Conservation (phyloP, 306 rosid genomes). For the Hippophae rhamnoides region DNA sequence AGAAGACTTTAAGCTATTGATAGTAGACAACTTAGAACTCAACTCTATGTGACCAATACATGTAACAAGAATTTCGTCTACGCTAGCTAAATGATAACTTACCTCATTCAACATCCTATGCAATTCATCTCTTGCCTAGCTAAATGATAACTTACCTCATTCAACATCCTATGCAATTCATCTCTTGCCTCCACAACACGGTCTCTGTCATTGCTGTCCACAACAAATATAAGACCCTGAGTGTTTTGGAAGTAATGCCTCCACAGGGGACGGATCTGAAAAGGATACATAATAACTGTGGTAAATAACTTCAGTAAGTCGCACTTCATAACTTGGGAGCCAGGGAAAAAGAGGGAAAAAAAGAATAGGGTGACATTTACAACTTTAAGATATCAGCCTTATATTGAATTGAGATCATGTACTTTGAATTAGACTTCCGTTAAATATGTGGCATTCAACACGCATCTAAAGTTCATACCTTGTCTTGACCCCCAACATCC, state of each 20-base stretch:
- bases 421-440: no score
- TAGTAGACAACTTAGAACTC: no score
- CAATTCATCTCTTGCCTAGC: constrained; percentile 87
- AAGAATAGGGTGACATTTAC: no score
- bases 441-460: constrained; percentile 8
- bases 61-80: no score
- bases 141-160: constrained; percentile 52
- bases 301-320: not conserved
- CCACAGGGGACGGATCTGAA: constrained; percentile 99
- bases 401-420: no score
- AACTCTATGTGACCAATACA: no score
- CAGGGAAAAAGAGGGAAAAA: not conserved
- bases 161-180: constrained; percentile 98
- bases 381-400: no score
- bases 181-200: constrained; percentile 99
- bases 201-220: constrained; percentile 99
- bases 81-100: constrained; percentile 3
- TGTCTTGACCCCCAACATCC: constrained; percentile 99
- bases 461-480: constrained; percentile 40
- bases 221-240: constrained; percentile 98
- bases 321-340: not conserved
- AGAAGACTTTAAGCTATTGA: no score
- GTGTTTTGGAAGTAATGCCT: constrained; percentile 99
- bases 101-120: constrained; percentile 99
- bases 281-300: constrained; percentile 8